Evolutionary conservation across 2,329 filamentous ascomycete genomes (phyloP).

Genomic region (Fusarium protoensiforme): DNA sequence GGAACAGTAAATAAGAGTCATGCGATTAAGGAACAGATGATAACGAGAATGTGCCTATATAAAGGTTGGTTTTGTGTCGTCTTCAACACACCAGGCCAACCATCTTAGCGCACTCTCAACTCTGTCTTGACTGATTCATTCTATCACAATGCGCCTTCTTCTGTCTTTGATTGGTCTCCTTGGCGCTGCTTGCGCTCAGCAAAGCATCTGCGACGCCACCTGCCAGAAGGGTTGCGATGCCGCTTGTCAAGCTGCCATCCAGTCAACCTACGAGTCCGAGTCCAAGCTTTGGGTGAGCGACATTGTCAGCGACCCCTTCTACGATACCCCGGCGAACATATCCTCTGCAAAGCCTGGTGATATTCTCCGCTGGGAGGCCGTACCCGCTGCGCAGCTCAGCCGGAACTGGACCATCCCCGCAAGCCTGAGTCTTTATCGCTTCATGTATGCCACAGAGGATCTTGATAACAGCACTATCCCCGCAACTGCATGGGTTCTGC

Average conservation of each 20-base stretch:
- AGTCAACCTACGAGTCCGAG: constrained; percentile 1
- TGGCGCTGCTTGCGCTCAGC: background rate
- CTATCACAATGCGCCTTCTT: background rate
- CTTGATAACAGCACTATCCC: background rate
- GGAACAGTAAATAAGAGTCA: background rate
- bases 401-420: constrained; percentile 7
- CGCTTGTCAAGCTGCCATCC: background rate
- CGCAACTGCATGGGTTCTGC: background rate
- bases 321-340: background rate
- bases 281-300: constrained; percentile 5
- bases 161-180: background rate
- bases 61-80: background rate
- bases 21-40: background rate
- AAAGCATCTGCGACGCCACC: background rate
- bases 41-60: background rate
- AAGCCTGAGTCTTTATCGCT: background rate
- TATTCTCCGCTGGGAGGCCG: background rate
- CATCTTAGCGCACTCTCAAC: background rate
- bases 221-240: background rate
- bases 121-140: background rate
- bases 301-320: constrained; percentile 2
- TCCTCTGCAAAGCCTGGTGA: background rate
- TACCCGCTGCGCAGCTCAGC: background rate
- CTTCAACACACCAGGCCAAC: background rate
- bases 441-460: constrained; percentile 5